Percentiles rank a stretch among this genome's conserved stretches.
Conservation (phyloP, 345 rosid species). For the Psidium friedrichsthalianum region DNA sequence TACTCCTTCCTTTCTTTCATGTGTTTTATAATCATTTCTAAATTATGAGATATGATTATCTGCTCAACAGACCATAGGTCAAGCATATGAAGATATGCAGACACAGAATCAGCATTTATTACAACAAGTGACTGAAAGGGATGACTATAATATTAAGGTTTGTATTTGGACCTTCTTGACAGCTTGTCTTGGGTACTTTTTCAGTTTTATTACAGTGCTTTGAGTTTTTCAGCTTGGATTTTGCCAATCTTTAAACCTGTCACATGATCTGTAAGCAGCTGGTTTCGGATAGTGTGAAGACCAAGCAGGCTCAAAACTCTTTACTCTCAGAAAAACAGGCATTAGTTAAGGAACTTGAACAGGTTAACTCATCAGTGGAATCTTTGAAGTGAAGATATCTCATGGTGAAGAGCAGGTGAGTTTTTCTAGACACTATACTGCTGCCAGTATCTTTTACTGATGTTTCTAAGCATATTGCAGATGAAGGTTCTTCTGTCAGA, state of each 20-base stretch:
- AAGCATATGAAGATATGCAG: conserved; percentile 97
- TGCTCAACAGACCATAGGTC: conserved; percentile 70
- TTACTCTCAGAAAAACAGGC: conserved; percentile 76
- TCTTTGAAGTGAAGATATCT: conserved; percentile 48
- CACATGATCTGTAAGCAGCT: conserved; percentile 35
- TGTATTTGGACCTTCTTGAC: not conserved
- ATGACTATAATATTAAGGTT: conserved; percentile 91
- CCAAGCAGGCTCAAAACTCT: conserved; percentile 57
- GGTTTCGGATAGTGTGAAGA: conserved; percentile 95
- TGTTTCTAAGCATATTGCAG: conserved; percentile 22
- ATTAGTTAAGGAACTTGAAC: conserved; percentile 63
- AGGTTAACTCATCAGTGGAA: conserved; percentile 46
- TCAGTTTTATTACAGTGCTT: not conserved
- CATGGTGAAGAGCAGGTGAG: conserved; percentile 72
- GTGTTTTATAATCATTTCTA: not conserved
- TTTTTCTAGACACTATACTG: not conserved
- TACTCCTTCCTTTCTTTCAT: not conserved
- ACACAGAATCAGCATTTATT: conserved; percentile 78
- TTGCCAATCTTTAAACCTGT: not conserved
- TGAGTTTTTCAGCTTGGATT: not conserved
- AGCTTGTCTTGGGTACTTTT: not conserved
- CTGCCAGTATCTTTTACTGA: not conserved
- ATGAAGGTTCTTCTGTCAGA: conserved; percentile 60
- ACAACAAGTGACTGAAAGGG: conserved; percentile 83
- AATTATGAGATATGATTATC: not conserved